These are phyloP conservation scores for Tuber magnatum DNA, from an alignment of 495 filamentous ascomycete genomes.

Conservation along the genomic window DNA sequence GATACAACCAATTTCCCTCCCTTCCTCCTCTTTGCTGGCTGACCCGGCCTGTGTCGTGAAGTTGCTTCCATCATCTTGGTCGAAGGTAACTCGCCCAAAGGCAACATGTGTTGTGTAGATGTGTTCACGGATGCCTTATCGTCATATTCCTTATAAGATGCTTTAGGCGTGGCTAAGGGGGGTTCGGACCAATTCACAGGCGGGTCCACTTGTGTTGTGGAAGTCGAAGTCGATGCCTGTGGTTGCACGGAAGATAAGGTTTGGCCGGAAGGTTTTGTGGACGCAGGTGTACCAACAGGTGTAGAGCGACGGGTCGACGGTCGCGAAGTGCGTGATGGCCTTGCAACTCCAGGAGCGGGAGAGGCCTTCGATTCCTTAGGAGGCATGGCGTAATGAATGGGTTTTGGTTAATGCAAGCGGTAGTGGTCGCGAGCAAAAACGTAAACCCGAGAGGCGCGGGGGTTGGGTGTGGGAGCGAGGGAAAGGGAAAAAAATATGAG, in stretches of 20 bases:
- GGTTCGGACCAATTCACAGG: constrained; percentile 38
- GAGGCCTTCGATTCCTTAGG: constrained; percentile 33
- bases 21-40: constrained; percentile 35
- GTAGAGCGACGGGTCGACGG: constrained; percentile 40
- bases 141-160: constrained; percentile 42
- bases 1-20: constrained; percentile 3
- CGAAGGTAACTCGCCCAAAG: constrained; percentile 38
- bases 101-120: constrained; percentile 37
- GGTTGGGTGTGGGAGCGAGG: constrained; percentile 31
- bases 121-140: constrained; percentile 32
- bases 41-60: constrained; percentile 22
- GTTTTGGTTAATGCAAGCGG: constrained; percentile 39
- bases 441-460: constrained; percentile 20
- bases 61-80: constrained; percentile 36
- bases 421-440: constrained; percentile 35
- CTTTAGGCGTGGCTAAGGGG: constrained; percentile 35
- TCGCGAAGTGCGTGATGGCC: constrained; percentile 35
- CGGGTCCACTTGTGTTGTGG: constrained; percentile 26
- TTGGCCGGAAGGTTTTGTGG: constrained; percentile 31
- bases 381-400: constrained; percentile 40
- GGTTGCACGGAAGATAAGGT: constrained; percentile 24
- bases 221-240: constrained; percentile 24
- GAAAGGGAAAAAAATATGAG: constrained; percentile 37
- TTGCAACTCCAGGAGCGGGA: constrained; percentile 13
- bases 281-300: constrained; percentile 39